Evolutionary conservation across 805 yeast genomes (phyloP), one percentile per base, ranked within the genome.

Genomic region (Candida dendrica): DNA sequence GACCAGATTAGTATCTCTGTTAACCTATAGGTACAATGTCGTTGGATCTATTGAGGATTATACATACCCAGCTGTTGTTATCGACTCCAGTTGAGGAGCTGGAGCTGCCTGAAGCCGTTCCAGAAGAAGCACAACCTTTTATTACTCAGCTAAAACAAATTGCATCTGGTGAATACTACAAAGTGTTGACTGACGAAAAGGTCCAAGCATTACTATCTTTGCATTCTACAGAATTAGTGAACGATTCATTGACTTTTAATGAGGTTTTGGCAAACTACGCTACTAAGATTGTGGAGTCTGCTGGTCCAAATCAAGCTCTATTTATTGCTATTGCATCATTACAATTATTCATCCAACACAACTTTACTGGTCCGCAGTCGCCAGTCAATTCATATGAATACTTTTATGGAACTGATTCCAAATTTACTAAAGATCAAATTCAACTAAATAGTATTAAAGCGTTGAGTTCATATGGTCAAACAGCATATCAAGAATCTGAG

Each of bases 311-410:
- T 17, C 14, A 27, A 2, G 31, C 51, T 3, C 39, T 51, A 3
- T 36, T 47, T 10, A 34, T 51, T n/a, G 55, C 86, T 3, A 69
- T 86, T 45, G 71, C 83, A 1, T 62, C 78, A 3, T 63, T 87
- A 20, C 89, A 88, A 55, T 56, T 75, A 1, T 90, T 84, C 55
- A 64, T 84, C 14, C 95, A 87, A 58, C 61, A 74, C 39, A 90
- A 90, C 59, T 86, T 72, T 60, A 86, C 95, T 0, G 97, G 97
- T 8, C 96, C 96, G 5, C 71, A 74, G 20, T 53, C 77, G 2
- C 70, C 71, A 4, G 49, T 66, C 18, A 61, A 59, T 3, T 50
- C 71, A 4, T 52, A 53, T 30, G 54, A 63, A n/a, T 38, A 53
- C n/a, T 52, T 65, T 3, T 58, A 55, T 17, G 38, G 36, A 39